Conservation (phyloP, 371 early-diverging fungal species). For the Basidiobolus meristosporus region DNA sequence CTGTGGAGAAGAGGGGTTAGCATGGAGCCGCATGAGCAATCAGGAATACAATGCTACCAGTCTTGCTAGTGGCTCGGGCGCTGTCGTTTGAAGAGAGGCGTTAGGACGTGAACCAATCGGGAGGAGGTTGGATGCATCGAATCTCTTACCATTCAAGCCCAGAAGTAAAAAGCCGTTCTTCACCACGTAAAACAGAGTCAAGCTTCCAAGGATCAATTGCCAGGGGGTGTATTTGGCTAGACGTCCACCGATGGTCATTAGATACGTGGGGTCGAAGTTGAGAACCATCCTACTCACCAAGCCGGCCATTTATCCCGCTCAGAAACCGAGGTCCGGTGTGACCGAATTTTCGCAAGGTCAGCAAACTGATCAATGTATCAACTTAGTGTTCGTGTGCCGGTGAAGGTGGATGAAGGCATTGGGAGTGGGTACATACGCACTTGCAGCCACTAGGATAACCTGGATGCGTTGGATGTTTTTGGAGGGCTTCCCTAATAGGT, state of each 20-base stretch:
- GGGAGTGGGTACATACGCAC: constrained; percentile 20
- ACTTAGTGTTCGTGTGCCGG: too few relatives aligned
- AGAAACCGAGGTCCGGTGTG: constrained; percentile 4
- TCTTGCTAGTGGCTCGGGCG: too few relatives aligned
- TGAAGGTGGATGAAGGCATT: constrained; percentile 2
- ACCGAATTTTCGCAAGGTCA: too few relatives aligned
- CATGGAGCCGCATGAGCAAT: too few relatives aligned
- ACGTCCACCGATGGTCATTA: constrained; percentile 6
- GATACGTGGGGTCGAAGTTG: constrained; percentile 6
- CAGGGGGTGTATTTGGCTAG: constrained; percentile 42
- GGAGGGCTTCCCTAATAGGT: constrained; percentile 84
- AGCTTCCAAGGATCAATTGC: constrained; percentile 55
- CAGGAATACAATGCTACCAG: too few relatives aligned
- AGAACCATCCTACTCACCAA: constrained; percentile 9
- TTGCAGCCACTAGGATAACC: constrained; percentile 34
- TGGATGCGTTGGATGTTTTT: constrained; percentile 67
- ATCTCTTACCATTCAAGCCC: constrained; percentile 28
- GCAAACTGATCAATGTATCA: too few relatives aligned
- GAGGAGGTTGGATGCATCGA: too few relatives aligned
- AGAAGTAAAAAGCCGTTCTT: constrained; percentile 23
- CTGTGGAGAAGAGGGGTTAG: too few relatives aligned
- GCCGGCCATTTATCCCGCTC: constrained; percentile 1
- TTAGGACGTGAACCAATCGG: too few relatives aligned
- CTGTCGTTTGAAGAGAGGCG: too few relatives aligned
- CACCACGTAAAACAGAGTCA: constrained; percentile 35